Evolutionary conservation across 768 basidiomycete genomes (phyloP), one percentile per base, ranked within the genome.

Genomic region (Termitomyces sp.): DNA sequence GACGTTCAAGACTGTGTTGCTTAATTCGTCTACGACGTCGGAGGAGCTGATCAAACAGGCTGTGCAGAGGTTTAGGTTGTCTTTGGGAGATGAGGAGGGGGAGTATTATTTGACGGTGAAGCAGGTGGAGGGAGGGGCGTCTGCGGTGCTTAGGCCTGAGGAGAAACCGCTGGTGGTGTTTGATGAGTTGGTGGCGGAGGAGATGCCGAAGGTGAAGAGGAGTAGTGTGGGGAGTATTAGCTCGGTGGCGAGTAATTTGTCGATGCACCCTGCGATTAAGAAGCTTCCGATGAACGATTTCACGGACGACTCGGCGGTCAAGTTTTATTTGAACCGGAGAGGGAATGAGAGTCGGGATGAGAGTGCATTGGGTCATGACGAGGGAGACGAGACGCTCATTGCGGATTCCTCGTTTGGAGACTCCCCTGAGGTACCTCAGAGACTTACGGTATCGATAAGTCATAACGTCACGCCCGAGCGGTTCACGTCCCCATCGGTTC

Each of bases 231-330:
- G 94, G 36, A 95, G 92, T 66, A 95, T 99, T 62, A 93, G 86
- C 63, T 95, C 93, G n/a, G 77, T 99, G 22, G 80, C 89, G 32
- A 94, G 91, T 66, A 94, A 95, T 65, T 77, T 98, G 25, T 91
- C 89, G 3, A 88, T 91, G 83, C 92, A 98, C 65, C 95, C 96
- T 16, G 95, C 97, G 15, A 99, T 98, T 70, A 87, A 84, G 65
- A 91, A 90, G 66, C 74, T 98, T 38, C 85, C 90, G 42, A 96
- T 97, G 93, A 97, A 95, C 63, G 97, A 98, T 67, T 98, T 95
- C 66, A 91, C 91, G 40, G 97, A 99, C 61, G 97, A 98, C 66
- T 94, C 94, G 3, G 86, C 89, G 0, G 95, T 98, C 72, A 98
- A 98, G 70, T 89, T 98, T 70, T 99, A 97, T 71, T 70, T 98